These are phyloP conservation scores for Eucalyptus caleyi DNA, from an alignment of 345 rosid genomes.

Conservation along the genomic window DNA sequence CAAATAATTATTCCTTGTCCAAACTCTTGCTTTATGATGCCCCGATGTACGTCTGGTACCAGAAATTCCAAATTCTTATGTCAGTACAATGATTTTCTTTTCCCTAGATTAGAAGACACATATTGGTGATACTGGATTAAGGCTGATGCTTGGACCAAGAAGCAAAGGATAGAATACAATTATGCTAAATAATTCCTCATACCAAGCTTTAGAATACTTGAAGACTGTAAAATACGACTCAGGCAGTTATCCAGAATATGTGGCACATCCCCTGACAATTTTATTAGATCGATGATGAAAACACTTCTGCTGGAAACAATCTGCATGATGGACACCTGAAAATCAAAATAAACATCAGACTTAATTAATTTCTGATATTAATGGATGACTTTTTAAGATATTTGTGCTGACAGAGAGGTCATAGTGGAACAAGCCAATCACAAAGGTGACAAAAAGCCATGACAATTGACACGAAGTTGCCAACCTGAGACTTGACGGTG, in stretches of 20 bases:
- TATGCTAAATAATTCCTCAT: not conserved
- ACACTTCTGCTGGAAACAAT: conserved; percentile 61
- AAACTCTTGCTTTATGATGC: not conserved
- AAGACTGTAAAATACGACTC: conserved; percentile 64
- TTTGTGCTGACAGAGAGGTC: not conserved
- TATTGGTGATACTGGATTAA: not conserved
- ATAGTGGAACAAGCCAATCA: not conserved
- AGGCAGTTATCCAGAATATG: conserved; percentile 55
- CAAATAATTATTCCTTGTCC: not conserved
- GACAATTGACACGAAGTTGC: not conserved
- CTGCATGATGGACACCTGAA: conserved; percentile 96
- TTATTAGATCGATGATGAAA: conserved; percentile 85
- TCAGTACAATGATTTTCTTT: not conserved
- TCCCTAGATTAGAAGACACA: not conserved
- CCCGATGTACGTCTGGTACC: not conserved
- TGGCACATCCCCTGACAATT: conserved; percentile 56
- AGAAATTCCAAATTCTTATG: not conserved
- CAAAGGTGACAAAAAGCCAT: not conserved
- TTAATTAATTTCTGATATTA: not conserved
- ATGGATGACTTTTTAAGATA: not conserved
- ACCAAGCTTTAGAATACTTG: conserved; percentile 76
- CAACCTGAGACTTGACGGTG: not conserved
- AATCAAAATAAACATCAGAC: not conserved
- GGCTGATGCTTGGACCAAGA: not conserved
- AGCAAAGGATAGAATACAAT: not conserved